Percentiles rank a stretch among this genome's conserved stretches.
phyloP scores from a whole-genome alignment of 2,329 filamentous ascomycete species.

The Talaromyces pinophilus region DNA sequence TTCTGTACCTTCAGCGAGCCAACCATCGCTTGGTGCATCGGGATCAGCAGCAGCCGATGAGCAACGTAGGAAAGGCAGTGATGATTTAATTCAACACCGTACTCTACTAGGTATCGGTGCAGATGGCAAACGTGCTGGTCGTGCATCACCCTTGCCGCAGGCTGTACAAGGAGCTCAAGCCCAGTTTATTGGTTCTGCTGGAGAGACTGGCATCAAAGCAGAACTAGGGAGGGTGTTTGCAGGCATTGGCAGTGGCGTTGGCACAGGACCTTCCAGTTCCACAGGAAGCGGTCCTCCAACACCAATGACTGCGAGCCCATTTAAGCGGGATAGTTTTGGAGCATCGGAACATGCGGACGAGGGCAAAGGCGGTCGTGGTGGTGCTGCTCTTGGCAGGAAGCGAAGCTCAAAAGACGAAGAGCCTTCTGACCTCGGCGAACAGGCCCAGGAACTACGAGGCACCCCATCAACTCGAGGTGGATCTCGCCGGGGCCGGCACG shows the following conservation, averaged over 20 bases:
- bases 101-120: constrained; percentile 70
- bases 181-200: constrained; percentile 73
- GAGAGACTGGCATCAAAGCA: constrained; percentile 87
- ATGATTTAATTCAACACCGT: constrained; percentile 62
- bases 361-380: constrained; percentile 44
- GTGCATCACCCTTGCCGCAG: constrained; percentile 85
- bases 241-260: constrained; percentile 76
- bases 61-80: constrained; percentile 50
- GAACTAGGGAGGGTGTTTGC: constrained; percentile 95
- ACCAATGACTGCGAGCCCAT: constrained; percentile 56
- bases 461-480: constrained; percentile 58
- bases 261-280: constrained; percentile 53
- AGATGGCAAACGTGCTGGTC: constrained; percentile 78
- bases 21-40: constrained; percentile 30
- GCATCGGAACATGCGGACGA: constrained; percentile 45
- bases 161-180: constrained; percentile 90
- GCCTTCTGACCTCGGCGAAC: constrained; percentile 66
- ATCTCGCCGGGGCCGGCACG: constrained; percentile 58
- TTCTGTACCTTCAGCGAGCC: constrained; percentile 35
- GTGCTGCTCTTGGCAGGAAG: constrained; percentile 55
- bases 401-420: constrained; percentile 78
- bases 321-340: constrained; percentile 51
- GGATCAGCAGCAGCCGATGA: constrained; percentile 38
- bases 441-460: constrained; percentile 62
- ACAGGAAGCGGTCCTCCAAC: constrained; percentile 56